Evolutionary conservation across 305 asterid species (phyloP).

Genomic region (Fraxinus greggii): DNA sequence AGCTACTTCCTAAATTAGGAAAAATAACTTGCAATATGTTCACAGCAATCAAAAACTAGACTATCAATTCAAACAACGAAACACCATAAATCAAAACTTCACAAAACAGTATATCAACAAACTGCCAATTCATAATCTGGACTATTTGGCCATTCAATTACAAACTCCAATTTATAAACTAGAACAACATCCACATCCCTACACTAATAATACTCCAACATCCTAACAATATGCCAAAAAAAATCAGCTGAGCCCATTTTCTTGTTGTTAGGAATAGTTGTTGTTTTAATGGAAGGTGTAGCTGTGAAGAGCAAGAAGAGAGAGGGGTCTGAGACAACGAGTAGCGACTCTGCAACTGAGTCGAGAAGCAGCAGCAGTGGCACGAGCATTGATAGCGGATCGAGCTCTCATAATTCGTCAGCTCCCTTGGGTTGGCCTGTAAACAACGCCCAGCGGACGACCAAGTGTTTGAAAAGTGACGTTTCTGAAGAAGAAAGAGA

Average conservation of each 20-base stretch:
- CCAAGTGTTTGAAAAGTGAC: slow-evolving; percentile 32
- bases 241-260: slow-evolving; percentile 18
- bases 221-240: not conserved
- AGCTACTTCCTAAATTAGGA: too few species aligned
- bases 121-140: too few species aligned
- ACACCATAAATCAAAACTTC: too few species aligned
- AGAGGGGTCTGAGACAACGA: slow-evolving; percentile 33
- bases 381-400: slow-evolving; percentile 40
- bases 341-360: slow-evolving; percentile 44
- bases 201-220: too few species aligned
- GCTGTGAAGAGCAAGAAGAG: slow-evolving; percentile 24
- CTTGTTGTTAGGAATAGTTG: not conserved
- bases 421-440: slow-evolving; percentile 66
- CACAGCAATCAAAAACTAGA: too few species aligned
- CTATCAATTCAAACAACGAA: too few species aligned
- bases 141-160: too few species aligned
- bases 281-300: slow-evolving; percentile 26
- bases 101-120: too few species aligned
- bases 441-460: slow-evolving; percentile 35
- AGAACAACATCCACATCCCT: too few species aligned
- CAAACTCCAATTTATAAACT: too few species aligned
- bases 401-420: slow-evolving; percentile 47
- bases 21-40: too few species aligned
- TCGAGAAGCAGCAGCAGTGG: slow-evolving; percentile 41
- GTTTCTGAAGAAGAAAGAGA: slow-evolving; percentile 27